Base-by-base conservation (phyloP, 1,284 basidiomycete species). In the Melampsora larici-populina region DNA sequence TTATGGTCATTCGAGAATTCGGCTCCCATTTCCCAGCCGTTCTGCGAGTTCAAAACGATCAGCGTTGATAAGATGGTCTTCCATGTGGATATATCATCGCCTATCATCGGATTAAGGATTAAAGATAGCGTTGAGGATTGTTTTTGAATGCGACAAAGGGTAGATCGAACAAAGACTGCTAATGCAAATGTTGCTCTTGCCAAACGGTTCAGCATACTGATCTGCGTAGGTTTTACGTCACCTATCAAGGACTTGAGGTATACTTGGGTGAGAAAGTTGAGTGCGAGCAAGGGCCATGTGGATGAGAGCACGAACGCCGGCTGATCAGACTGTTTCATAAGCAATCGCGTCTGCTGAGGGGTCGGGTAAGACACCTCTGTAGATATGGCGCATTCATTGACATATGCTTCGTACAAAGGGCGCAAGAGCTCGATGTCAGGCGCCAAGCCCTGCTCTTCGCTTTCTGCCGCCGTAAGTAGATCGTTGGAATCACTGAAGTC, bases 271-370 rank as follows among this genome's bases (percentile, higher is more conserved):
- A 78, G 60, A 78, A 62, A 78, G 40, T 66, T 70, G n/a, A 78
- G 64, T 24, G 75, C 60, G n/a, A 78, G 43, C 26, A 70, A 40
- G 2, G 68, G 75, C 75, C 75, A 78, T 17, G 75, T 78, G 21
- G 75, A 65, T 24, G 75, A 21, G 26, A 78, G 36, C n/a, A 78
- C 48, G 48, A 78, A 78, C 51, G 75, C 75, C 7, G 68, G 31
- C 24, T 48, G 26, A 3, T 78, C 75, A 15, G 29, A 62, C 48
- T 78, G 75, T 40, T 46, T 70, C 15, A 51, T 49, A 40, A 69
- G 75, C 26, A 63, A 63, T 65, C 65, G 67, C 17, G 70, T 60
- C 43, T 78, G 75, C 33, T 29, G 43, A 26, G 75, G 67, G n/a
- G 55, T 69, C 11, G 75, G 75, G 48, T 70, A 58, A 31, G 75